Conservation (phyloP, 2,329 filamentous ascomycete species). For the Phyllachora maydis region DNA sequence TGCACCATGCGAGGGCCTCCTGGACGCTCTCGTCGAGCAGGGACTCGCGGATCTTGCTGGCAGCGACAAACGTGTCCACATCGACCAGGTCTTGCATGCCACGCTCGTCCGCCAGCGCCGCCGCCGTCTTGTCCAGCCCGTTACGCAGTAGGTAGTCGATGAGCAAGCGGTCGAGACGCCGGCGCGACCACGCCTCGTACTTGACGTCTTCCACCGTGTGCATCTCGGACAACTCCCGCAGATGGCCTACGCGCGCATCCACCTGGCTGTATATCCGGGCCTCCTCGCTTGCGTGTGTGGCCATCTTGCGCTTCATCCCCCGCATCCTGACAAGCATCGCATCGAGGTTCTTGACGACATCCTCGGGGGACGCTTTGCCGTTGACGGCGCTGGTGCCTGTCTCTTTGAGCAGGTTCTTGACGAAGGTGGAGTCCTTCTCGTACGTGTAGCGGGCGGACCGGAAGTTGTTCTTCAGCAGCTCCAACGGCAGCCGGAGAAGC, state of each 20-base stretch:
- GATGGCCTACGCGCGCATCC: conserved; percentile 56
- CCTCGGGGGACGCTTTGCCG: conserved; percentile 38
- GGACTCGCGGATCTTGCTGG: conserved; percentile 57
- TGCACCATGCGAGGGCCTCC: conserved; percentile 77
- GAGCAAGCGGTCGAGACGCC: conserved; percentile 61
- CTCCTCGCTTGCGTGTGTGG: conserved; percentile 60
- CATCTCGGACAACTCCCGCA: conserved; percentile 64
- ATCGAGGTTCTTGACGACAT: conserved; percentile 66
- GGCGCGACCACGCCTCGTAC: conserved; percentile 79
- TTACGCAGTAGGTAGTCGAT: conserved; percentile 83
- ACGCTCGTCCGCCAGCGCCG: conserved; percentile 52
- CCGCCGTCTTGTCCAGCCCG: conserved; percentile 63
- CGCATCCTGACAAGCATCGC: conserved; percentile 71
- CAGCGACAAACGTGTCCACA: conserved; percentile 68
- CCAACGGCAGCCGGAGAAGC: conserved; percentile 77
- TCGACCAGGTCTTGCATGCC: conserved; percentile 69
- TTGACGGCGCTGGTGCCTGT: conserved; percentile 46
- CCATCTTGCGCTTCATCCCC: conserved; percentile 72
- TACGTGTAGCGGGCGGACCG: conserved; percentile 62
- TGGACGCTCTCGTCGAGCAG: conserved; percentile 49
- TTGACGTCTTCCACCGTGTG: conserved; percentile 73
- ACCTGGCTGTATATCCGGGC: conserved; percentile 53
- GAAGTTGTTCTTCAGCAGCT: conserved; percentile 86
- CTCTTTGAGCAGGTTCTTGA: conserved; percentile 40
- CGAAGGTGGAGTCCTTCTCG: conserved; percentile 45